Base-by-base conservation (phyloP, 116 monocot genomes). In the Dioscorea cayenensis region DNA sequence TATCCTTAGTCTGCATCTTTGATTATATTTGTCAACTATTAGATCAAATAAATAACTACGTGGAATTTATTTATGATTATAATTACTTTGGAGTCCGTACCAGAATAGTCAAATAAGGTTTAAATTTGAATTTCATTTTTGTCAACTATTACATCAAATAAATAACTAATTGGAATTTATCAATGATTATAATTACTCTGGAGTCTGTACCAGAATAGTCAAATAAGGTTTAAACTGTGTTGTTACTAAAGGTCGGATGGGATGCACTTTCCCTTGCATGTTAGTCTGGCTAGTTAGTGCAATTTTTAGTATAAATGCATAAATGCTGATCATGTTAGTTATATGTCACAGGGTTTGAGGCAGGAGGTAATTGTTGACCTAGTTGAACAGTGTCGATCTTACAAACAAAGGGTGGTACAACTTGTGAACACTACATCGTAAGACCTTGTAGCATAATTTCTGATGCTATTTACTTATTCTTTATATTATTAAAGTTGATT, bases 341-440 rank as follows among this genome's bases (percentile, higher is more conserved):
- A 3, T 67, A 6, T 85, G 74, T 12, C 43, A 43, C 76, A 99
- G 99, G 94, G 89, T 49, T 70, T 89, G 14, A 91, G 74, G 71
- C 94, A 99, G 77, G 99, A 99, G 69, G 94, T 99, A 13, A 87
- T 99, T 79, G 84, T 94, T 80, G 99, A 99, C 66, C 89, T 99
- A 75, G 94, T 94, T 36, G 80, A 81, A 20, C 99, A 99, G 63
- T 99, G 99, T 63, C 89, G 89, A 67, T 77, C 82, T 68, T 85
- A 94, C 77, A 99, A 92, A 75, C 91, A 92, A 64, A 87, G 99
- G 80, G 89, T 94, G 74, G 87, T 99, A 13, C 94, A 94, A 27
- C 94, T 99, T 68, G 91, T 99, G 16, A 91, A 91, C 77, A 81
- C 89, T 52, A 99, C 91, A 67, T 78, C 89, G 99, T 99, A 86